These are phyloP conservation scores for Thielaviopsis cerberus DNA, from an alignment of 2,329 filamentous ascomycete genomes.

Conservation along the genomic window DNA sequence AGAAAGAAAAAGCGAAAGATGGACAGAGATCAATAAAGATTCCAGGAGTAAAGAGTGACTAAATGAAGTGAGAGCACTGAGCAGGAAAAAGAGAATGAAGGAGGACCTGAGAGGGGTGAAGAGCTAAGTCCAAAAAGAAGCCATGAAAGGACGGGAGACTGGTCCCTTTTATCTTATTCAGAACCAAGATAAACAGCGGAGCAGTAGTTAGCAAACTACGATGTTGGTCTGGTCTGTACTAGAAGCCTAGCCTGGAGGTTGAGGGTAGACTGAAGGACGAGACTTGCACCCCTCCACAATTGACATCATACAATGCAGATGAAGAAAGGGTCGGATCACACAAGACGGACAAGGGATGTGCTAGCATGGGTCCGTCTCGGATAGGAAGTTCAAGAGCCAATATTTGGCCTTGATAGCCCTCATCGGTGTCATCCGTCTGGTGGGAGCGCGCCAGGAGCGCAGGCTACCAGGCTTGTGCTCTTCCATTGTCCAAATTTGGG, in stretches of 20 bases:
- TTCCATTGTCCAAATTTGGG: not conserved
- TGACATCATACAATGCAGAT: not conserved
- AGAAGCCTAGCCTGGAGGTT: not conserved
- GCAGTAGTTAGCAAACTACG: not conserved
- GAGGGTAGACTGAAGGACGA: not conserved
- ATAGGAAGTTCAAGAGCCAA: not conserved
- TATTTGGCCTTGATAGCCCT: not conserved
- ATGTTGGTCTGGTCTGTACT: not conserved
- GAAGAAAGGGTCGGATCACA: too few relatives aligned
- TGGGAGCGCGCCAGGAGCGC: too few relatives aligned
- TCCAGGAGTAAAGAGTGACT: not conserved
- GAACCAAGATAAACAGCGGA: too few relatives aligned
- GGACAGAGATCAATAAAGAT: not conserved
- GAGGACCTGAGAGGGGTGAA: slow-evolving; percentile 8
- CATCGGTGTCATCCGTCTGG: not conserved
- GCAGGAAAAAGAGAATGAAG: not conserved
- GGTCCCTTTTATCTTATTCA: not conserved
- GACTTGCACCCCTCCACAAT: not conserved
- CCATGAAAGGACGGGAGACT: not conserved
- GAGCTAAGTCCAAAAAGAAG: slow-evolving; percentile 2
- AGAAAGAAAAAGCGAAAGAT: not conserved
- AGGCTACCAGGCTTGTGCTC: not conserved
- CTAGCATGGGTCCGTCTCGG: not conserved
- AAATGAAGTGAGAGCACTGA: slow-evolving; percentile 2
- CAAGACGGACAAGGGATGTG: not conserved